Evolutionary conservation across 1,284 basidiomycete species (phyloP).

Genomic region (Cerrena zonata): DNA sequence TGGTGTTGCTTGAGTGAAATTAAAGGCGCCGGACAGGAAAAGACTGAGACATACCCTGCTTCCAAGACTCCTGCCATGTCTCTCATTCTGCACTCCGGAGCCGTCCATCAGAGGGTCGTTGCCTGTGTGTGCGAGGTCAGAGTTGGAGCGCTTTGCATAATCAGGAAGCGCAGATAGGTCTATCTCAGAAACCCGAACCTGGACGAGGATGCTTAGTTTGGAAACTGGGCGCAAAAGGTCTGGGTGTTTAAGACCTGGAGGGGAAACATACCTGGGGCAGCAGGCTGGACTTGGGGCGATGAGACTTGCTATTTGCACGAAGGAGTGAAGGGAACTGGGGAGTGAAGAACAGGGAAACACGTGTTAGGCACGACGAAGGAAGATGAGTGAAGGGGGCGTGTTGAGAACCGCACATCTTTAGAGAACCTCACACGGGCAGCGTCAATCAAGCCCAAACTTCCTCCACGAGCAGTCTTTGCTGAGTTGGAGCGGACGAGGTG

Average conservation of each 20-base stretch:
- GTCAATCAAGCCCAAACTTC: conserved; percentile 30
- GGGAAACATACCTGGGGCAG: conserved; percentile 19
- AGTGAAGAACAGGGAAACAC: conserved; percentile 31
- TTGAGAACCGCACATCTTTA: conserved; percentile 26
- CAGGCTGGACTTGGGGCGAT: conserved; percentile 17
- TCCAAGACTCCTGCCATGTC: conserved; percentile 6
- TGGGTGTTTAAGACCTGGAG: conserved; percentile 1
- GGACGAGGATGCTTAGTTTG: not conserved
- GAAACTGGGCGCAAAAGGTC: not conserved
- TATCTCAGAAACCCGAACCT: conserved; percentile 10
- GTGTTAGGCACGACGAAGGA: conserved; percentile 31
- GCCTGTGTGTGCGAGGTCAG: conserved; percentile 6
- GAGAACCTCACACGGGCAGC: conserved; percentile 29
- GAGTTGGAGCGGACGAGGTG: conserved; percentile 15
- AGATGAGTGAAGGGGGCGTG: conserved; percentile 20
- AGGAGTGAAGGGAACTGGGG: conserved; percentile 22
- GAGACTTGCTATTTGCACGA: conserved; percentile 8
- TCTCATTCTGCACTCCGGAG: conserved; percentile 1
- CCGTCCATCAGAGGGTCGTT: conserved; percentile 4
- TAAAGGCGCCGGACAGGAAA: not conserved
- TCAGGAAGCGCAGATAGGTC: conserved; percentile 1
- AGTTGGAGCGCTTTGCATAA: conserved; percentile 15
- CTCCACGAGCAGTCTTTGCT: conserved; percentile 18
- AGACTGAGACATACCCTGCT: conserved; percentile 6
- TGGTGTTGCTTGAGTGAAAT: not conserved